Percentiles rank a stretch among this genome's conserved stretches.
phyloP scores from a whole-genome alignment of 2,329 filamentous ascomycete genomes.

The Herpotrichia juniperi region DNA sequence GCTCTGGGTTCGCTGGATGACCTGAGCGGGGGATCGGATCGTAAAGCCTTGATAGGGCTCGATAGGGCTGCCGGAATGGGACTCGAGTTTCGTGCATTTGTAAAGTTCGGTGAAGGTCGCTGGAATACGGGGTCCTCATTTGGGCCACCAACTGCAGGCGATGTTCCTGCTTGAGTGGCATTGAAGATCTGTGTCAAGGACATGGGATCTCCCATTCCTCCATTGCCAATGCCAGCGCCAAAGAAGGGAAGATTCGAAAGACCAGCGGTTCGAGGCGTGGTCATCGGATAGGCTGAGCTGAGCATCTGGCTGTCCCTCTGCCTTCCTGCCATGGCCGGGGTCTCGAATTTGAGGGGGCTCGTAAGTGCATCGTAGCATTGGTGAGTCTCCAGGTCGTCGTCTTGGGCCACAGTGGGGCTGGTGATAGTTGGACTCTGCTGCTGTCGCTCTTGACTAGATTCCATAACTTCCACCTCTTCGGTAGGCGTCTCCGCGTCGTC shows the following conservation, averaged over 20 bases:
- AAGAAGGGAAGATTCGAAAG: constrained; percentile 46
- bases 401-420: constrained; percentile 35
- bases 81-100: constrained; percentile 43
- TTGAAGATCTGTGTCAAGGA: constrained; percentile 55
- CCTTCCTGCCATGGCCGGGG: constrained; percentile 48
- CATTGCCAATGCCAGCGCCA: constrained; percentile 34
- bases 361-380: constrained; percentile 24
- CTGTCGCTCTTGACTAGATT: constrained; percentile 30
- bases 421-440: constrained; percentile 29
- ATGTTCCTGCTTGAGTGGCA: constrained; percentile 53
- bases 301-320: constrained; percentile 48
- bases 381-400: constrained; percentile 30
- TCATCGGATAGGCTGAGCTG: constrained; percentile 46
- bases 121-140: constrained; percentile 53
- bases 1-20: constrained; percentile 50
- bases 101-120: constrained; percentile 53
- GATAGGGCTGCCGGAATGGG: constrained; percentile 40
- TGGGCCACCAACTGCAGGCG: constrained; percentile 44
- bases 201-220: constrained; percentile 36
- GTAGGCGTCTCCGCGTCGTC: constrained; percentile 22
- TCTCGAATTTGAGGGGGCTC: constrained; percentile 47
- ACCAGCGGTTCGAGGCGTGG: constrained; percentile 48
- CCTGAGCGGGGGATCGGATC: constrained; percentile 28
- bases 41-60: constrained; percentile 44
- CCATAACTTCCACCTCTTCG: constrained; percentile 24